A percentile compares a stretch with the other conserved stretches of the same genome.
Conservation (phyloP, 1,139 yeast genomes). For the Debaryomyces sp. region DNA sequence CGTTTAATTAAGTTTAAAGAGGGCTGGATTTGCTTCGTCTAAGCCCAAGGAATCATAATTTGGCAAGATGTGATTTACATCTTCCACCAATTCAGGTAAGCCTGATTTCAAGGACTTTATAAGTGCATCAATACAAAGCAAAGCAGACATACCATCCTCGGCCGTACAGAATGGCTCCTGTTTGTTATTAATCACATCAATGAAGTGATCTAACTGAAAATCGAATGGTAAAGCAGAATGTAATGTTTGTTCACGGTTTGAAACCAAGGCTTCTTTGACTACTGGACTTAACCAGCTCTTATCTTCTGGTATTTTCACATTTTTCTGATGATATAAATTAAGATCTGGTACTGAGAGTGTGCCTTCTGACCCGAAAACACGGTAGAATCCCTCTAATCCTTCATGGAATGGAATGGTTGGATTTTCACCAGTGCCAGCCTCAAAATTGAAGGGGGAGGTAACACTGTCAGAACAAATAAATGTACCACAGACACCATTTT, state of each 20-base stretch:
- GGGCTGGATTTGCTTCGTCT: background rate
- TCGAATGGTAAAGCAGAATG: conserved; percentile 35
- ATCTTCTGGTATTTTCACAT: conserved; percentile 9
- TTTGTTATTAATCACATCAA: conserved; percentile 34
- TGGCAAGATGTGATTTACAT: conserved; percentile 27
- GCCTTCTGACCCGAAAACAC: conserved; percentile 41
- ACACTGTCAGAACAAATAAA: conserved; percentile 44
- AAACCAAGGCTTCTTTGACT: conserved; percentile 18
- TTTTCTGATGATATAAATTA: conserved; percentile 34
- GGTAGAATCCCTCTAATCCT: conserved; percentile 34
- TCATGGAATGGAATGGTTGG: conserved; percentile 37
- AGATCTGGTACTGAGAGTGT: conserved; percentile 43
- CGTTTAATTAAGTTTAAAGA: background rate
- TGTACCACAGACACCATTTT: conserved; percentile 39
- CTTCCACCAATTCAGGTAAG: conserved; percentile 34
- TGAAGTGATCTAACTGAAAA: conserved; percentile 41
- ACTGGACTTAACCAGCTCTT: conserved; percentile 40
- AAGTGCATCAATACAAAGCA: conserved; percentile 39
- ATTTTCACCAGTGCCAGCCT: conserved; percentile 45
- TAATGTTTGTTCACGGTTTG: conserved; percentile 15
- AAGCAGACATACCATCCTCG: conserved; percentile 43
- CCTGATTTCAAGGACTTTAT: conserved; percentile 38
- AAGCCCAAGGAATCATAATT: conserved; percentile 21
- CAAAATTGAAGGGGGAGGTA: conserved; percentile 43
- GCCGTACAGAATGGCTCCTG: conserved; percentile 36